Evolutionary conservation across 1,284 basidiomycete genomes (phyloP).

Genomic region (Ceratorhiza oryzae-sativae): DNA sequence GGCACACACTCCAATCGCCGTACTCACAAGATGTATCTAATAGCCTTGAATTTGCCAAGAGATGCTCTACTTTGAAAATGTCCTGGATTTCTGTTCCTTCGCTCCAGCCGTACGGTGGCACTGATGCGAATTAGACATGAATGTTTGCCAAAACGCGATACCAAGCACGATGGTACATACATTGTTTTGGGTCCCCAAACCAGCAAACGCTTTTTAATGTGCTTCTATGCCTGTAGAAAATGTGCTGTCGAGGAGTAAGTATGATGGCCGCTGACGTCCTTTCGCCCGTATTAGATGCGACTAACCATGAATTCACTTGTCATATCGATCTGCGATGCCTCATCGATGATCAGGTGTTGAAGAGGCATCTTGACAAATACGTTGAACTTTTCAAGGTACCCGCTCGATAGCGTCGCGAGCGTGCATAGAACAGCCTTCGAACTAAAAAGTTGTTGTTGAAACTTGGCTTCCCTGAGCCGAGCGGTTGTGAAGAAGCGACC

Average conservation of each 20-base stretch:
- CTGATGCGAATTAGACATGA: conserved; percentile 48
- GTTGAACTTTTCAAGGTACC: not conserved
- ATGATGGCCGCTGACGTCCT: too few species aligned
- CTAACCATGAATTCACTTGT: conserved; percentile 60
- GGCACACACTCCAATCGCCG: not conserved
- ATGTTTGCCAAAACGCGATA: not conserved
- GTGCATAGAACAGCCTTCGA: conserved; percentile 18
- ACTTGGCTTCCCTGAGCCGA: not conserved
- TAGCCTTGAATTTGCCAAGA: conserved; percentile 50
- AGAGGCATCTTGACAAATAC: conserved; percentile 40
- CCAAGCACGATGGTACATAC: conserved; percentile 52
- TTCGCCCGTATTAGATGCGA: too few species aligned
- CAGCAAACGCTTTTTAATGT: conserved; percentile 68
- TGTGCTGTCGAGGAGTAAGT: conserved; percentile 45
- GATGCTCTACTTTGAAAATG: conserved; percentile 57
- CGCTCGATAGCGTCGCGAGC: conserved; percentile 11
- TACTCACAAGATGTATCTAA: conserved; percentile 57
- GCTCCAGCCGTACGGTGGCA: conserved; percentile 60
- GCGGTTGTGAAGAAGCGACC: conserved; percentile 12
- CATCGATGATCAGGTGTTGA: conserved; percentile 63
- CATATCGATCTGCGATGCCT: conserved; percentile 68
- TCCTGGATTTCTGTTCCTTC: conserved; percentile 53
- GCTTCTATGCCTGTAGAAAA: conserved; percentile 56
- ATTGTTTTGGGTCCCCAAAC: conserved; percentile 78
- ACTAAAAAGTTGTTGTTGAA: not conserved